These are phyloP conservation scores for Monilinia fructigena DNA, from an alignment of 2,329 filamentous ascomycete genomes.

Conservation along the genomic window DNA sequence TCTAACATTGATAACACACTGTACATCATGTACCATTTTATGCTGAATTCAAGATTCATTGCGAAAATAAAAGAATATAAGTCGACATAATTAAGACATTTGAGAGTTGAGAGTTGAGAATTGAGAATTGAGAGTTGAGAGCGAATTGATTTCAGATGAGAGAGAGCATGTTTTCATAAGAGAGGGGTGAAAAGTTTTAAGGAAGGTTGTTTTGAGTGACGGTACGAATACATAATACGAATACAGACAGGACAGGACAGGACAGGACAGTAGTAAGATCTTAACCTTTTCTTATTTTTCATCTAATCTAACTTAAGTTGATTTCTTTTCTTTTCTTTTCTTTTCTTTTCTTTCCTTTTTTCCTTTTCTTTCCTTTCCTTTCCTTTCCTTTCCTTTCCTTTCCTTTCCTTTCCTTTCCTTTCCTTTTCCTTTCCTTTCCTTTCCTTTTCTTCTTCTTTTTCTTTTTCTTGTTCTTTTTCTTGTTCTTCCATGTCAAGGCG, in stretches of 20 bases:
- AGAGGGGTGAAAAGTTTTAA: background rate
- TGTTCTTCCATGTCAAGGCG: background rate
- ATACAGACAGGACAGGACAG: no score
- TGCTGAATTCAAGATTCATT: background rate
- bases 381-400: background rate
- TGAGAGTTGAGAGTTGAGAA: background rate
- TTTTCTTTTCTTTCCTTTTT: background rate
- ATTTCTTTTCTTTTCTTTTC: background rate
- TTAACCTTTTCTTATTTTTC: background rate
- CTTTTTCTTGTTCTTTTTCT: background rate
- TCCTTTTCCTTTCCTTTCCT: background rate
- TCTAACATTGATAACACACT: background rate
- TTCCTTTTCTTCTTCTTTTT: background rate
- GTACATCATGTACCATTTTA: background rate
- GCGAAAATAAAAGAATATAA: background rate
- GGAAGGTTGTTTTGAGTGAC: slow-evolving; percentile 9
- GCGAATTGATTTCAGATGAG: no score
- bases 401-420: background rate
- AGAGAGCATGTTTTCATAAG: slow-evolving; percentile 4
- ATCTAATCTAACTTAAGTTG: no score
- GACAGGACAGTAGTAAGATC: no score
- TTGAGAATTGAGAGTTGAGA: background rate
- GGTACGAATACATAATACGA: background rate
- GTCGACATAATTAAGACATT: background rate
- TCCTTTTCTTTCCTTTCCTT: background rate